These are phyloP conservation scores for Acer yangbiense DNA, from an alignment of 345 rosid genomes.

Conservation along the genomic window DNA sequence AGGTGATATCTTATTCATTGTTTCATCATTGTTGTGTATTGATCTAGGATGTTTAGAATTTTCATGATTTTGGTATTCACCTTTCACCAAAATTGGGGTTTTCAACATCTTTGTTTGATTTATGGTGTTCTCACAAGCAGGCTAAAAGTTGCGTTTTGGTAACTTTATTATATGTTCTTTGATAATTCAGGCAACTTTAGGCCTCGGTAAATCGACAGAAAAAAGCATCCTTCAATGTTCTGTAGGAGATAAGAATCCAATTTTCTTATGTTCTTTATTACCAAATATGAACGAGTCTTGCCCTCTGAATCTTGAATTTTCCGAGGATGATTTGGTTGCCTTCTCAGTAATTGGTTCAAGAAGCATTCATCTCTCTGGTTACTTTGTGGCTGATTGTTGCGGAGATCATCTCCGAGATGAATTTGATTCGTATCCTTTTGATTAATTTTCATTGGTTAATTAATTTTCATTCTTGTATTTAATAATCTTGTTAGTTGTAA, in stretches of 20 bases:
- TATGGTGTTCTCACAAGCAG: not conserved
- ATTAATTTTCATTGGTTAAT: conserved; percentile 1
- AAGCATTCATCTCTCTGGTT: conserved; percentile 91
- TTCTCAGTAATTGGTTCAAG: conserved; percentile 73
- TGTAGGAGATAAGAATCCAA: conserved; percentile 52
- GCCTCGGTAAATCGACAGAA: conserved; percentile 63
- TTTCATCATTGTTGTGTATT: not conserved
- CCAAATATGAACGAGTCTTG: conserved; percentile 74
- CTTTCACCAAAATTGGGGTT: not conserved
- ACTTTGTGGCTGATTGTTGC: conserved; percentile 56
- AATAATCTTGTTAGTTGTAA: not conserved
- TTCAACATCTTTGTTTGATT: not conserved
- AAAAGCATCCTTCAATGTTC: conserved; percentile 79
- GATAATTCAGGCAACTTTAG: conserved; percentile 78
- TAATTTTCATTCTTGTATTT: not conserved
- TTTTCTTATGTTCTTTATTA: conserved; percentile 77
- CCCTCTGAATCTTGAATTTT: conserved; percentile 73
- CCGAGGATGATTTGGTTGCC: conserved; percentile 60
- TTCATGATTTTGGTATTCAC: not conserved
- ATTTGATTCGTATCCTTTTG: conserved; percentile 74
- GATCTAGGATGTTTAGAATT: not conserved
- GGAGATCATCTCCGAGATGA: conserved; percentile 56
- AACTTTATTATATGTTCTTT: conserved; percentile 13
- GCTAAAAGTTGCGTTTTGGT: not conserved
- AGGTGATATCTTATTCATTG: not conserved